A percentile compares a stretch with the other conserved stretches of the same genome.
phyloP scores from a whole-genome alignment of 116 monocot species.

The Iris pallida region DNA sequence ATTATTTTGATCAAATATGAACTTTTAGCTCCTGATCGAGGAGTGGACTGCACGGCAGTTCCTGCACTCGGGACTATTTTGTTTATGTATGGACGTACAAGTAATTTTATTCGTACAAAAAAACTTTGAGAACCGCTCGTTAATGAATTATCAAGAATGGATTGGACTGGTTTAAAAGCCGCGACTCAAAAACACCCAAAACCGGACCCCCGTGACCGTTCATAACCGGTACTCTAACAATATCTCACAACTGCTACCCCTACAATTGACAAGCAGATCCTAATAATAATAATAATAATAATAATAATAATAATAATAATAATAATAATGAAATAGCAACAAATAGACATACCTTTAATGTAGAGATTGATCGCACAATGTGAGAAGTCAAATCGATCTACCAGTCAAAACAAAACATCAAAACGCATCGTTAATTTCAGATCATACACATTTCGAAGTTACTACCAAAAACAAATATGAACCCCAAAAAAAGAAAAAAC shows the following conservation, averaged over 20 bases:
- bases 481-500: neutral
- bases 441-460: neutral
- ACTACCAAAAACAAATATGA: neutral
- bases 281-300: neutral
- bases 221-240: too few relatives aligned
- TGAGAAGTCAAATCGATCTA: constrained; percentile 96
- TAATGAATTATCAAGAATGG: too few relatives aligned
- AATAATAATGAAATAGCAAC: neutral
- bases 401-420: constrained; percentile 10
- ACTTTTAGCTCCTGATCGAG: too few relatives aligned
- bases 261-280: neutral
- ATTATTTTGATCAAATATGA: too few relatives aligned
- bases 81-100: too few relatives aligned
- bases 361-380: constrained; percentile 58
- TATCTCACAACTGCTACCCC: neutral
- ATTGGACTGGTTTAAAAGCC: neutral
- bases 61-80: too few relatives aligned
- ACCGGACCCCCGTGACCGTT: too few relatives aligned
- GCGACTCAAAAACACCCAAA: neutral
- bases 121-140: too few relatives aligned
- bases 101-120: too few relatives aligned
- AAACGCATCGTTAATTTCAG: neutral
- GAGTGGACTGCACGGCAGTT: too few relatives aligned
- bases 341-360: constrained; percentile 54
- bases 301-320: neutral